These are phyloP conservation scores for Lachnellula occidentalis DNA, from an alignment of 2,329 filamentous ascomycete genomes.

Conservation along the genomic window DNA sequence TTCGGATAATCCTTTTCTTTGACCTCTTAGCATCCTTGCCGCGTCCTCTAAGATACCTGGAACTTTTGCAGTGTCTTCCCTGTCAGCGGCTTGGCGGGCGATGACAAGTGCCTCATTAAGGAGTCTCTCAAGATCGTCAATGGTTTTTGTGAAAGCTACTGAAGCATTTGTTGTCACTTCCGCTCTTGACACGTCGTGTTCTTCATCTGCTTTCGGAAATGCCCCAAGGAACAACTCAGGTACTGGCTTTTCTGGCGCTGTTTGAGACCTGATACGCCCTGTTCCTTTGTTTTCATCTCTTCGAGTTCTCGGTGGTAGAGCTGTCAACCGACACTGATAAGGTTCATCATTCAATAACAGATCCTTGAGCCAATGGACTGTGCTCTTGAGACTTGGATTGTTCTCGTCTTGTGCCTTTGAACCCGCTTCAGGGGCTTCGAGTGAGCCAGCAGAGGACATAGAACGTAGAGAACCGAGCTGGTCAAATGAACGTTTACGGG, in stretches of 20 bases:
- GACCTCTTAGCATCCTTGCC: constrained; percentile 20
- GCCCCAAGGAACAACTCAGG: constrained; percentile 15
- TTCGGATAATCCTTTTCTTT: constrained; percentile 10
- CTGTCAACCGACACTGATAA: constrained; percentile 26
- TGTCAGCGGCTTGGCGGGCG: constrained; percentile 31
- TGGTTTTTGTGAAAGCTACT: constrained; percentile 31
- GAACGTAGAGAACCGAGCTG: constrained; percentile 10
- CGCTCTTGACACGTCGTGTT: constrained; percentile 1
- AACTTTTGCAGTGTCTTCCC: constrained; percentile 15
- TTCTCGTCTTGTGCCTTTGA: constrained; percentile 8
- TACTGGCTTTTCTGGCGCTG: constrained; percentile 8
- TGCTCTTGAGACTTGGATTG: constrained; percentile 16
- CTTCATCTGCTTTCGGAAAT: constrained; percentile 4
- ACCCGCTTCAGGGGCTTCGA: constrained; percentile 4
- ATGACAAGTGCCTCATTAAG: constrained; percentile 34
- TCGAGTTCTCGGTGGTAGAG: constrained; percentile 22
- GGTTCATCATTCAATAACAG: constrained; percentile 21
- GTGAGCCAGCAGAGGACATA: constrained; percentile 14
- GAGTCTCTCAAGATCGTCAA: constrained; percentile 32
- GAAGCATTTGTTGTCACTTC: constrained; percentile 9
- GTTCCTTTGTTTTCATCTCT: constrained; percentile 5
- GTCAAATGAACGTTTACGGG: constrained; percentile 8
- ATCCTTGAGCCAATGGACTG: constrained; percentile 27
- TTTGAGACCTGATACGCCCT: constrained; percentile 9
- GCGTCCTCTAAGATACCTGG: constrained; percentile 20